Conservation (phyloP, 2,329 filamentous ascomycete genomes). For the Hypoxylon sp. region DNA sequence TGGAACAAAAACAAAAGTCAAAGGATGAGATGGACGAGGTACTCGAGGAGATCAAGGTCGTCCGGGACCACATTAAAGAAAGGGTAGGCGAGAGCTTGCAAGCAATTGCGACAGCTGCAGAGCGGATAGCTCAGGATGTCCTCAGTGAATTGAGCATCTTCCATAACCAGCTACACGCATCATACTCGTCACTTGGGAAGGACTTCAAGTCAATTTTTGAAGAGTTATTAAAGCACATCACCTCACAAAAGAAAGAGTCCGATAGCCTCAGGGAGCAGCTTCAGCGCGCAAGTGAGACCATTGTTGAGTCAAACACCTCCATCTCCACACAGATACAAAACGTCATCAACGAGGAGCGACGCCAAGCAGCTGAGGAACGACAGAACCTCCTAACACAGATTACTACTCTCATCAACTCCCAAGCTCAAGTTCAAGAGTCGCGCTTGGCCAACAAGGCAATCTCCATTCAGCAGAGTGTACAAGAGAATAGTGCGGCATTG, state of each 20-base stretch:
- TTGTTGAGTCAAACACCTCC: slow-evolving; percentile 76
- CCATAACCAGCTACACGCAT: slow-evolving; percentile 85
- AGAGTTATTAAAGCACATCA: slow-evolving; percentile 80
- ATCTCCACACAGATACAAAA: slow-evolving; percentile 77
- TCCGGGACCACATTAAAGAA: slow-evolving; percentile 89
- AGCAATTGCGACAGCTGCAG: slow-evolving; percentile 85
- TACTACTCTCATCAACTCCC: slow-evolving; percentile 79
- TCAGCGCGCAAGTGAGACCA: slow-evolving; percentile 75
- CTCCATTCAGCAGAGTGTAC: slow-evolving; percentile 74
- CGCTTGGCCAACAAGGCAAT: slow-evolving; percentile 76
- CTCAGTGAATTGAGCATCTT: slow-evolving; percentile 88
- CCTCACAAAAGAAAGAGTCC: slow-evolving; percentile 82
- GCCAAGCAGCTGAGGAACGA: slow-evolving; percentile 79
- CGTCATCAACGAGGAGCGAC: slow-evolving; percentile 81
- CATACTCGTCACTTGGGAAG: slow-evolving; percentile 85
- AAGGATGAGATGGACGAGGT: slow-evolving; percentile 92
- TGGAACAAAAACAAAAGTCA: slow-evolving; percentile 76
- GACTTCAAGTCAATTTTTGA: slow-evolving; percentile 92
- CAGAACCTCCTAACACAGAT: slow-evolving; percentile 83
- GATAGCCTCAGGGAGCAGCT: slow-evolving; percentile 80
- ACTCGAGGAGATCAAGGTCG: slow-evolving; percentile 90
- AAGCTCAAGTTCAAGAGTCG: slow-evolving; percentile 79
- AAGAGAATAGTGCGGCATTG: slow-evolving; percentile 74
- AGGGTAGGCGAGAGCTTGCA: slow-evolving; percentile 88
- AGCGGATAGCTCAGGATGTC: slow-evolving; percentile 90